Evolutionary conservation across 352 stramenopile genomes (phyloP).

Genomic region (Plasmopara viticola): DNA sequence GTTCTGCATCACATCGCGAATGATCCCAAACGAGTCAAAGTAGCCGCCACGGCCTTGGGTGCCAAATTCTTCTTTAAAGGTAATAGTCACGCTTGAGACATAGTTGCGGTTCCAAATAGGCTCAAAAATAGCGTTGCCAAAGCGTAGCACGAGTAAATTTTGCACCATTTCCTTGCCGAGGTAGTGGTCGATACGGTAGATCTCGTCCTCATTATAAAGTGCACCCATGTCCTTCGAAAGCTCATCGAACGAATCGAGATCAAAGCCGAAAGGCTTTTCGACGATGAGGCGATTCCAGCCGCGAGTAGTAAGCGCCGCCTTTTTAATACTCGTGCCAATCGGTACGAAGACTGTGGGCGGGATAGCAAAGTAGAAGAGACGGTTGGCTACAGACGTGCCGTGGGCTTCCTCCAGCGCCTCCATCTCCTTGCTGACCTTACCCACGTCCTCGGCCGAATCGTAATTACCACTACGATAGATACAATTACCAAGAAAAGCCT

Average conservation of each 20-base stretch:
- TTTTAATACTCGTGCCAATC: constrained; percentile 90
- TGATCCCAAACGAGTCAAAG: constrained; percentile 98
- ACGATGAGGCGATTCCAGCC: constrained; percentile 96
- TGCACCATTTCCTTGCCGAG: constrained; percentile 98
- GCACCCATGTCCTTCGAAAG: constrained; percentile 83
- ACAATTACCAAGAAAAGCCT: constrained; percentile 68
- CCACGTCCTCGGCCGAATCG: constrained; percentile 78
- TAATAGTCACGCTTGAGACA: constrained; percentile 95
- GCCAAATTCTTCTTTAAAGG: constrained; percentile 97
- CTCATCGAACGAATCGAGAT: constrained; percentile 90
- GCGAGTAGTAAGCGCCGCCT: constrained; percentile 72
- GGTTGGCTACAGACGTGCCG: constrained; percentile 55
- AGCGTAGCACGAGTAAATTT: constrained; percentile 95
- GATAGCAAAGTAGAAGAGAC: constrained; percentile 97
- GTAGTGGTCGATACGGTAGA: constrained; percentile 98
- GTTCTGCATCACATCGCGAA: constrained; percentile 99
- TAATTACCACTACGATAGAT: constrained; percentile 78
- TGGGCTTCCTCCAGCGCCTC: constrained; percentile 46
- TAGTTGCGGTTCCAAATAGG: constrained; percentile 95
- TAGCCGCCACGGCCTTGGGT: constrained; percentile 94
- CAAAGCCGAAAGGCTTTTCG: constrained; percentile 97
- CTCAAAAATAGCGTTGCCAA: constrained; percentile 97
- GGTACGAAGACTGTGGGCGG: constrained; percentile 94
- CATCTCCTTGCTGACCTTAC: constrained; percentile 68
- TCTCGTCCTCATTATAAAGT: constrained; percentile 81